Evolutionary conservation across 495 filamentous ascomycete genomes (phyloP).

Genomic region (Penicillium simplicissimum): DNA sequence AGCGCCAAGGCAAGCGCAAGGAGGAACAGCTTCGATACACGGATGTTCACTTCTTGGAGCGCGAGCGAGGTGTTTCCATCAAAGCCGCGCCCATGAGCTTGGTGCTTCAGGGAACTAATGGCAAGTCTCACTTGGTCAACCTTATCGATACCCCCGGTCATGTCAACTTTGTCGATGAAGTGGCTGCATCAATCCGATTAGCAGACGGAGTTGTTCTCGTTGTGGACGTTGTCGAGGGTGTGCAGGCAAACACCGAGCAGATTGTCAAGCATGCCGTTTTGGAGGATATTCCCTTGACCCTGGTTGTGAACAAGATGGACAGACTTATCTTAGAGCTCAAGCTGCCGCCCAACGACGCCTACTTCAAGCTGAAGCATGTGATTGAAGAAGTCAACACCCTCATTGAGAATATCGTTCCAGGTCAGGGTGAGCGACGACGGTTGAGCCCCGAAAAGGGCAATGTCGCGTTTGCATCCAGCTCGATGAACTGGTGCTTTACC

Average conservation of each 20-base stretch:
- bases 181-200: conserved; percentile 81
- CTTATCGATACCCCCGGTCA: conserved; percentile 95
- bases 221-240: conserved; percentile 97
- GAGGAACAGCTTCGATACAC: conserved; percentile 95
- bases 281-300: conserved; percentile 82
- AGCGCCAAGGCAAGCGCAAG: conserved; percentile 73
- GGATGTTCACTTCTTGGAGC: conserved; percentile 84
- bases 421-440: conserved; percentile 74
- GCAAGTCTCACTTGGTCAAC: conserved; percentile 96
- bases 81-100: conserved; percentile 95
- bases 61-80: conserved; percentile 87
- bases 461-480: conserved; percentile 89
- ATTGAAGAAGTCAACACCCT: conserved; percentile 96
- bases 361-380: conserved; percentile 98
- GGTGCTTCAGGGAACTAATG: conserved; percentile 79
- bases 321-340: conserved; percentile 92
- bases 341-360: conserved; percentile 91
- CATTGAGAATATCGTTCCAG: conserved; percentile 85
- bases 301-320: conserved; percentile 97
- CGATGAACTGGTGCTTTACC: conserved; percentile 96
- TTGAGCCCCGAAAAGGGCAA: conserved; percentile 97
- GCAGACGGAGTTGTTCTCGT: conserved; percentile 91
- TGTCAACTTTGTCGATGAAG: conserved; percentile 97
- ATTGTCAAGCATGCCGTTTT: conserved; percentile 94
- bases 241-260: conserved; percentile 94